A percentile compares a stretch with the other conserved stretches of the same genome.
Evolutionary conservation across 2,329 filamentous ascomycete species (phyloP).

Genomic region (Zopfia rhizophila): DNA sequence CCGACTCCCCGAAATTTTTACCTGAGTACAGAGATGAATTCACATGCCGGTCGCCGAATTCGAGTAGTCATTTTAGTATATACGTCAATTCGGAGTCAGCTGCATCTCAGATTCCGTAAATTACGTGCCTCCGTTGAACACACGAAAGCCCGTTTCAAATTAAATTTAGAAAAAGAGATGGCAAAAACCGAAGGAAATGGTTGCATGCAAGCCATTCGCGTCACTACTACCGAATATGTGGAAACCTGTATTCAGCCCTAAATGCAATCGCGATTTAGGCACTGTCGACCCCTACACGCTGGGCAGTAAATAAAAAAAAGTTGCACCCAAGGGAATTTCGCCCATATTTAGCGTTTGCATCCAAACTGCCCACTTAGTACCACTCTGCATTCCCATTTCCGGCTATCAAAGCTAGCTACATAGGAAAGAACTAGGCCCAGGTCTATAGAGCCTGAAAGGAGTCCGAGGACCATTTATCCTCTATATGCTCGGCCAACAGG

Average conservation of each 20-base stretch:
- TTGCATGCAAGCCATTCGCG: constrained; percentile 16
- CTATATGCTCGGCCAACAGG: not conserved
- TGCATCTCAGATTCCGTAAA: too few relatives aligned
- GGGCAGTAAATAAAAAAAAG: too few relatives aligned
- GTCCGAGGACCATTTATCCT: too few relatives aligned
- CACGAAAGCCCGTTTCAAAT: too few relatives aligned
- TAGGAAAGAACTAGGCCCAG: not conserved
- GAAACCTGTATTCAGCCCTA: constrained; percentile 18
- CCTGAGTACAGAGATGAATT: not conserved
- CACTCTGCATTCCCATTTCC: constrained; percentile 1
- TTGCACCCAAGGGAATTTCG: too few relatives aligned
- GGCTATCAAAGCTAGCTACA: constrained; percentile 3
- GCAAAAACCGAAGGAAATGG: not conserved
- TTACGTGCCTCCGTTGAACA: too few relatives aligned
- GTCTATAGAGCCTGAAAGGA: constrained; percentile 13
- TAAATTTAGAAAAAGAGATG: not conserved
- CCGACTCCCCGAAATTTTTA: constrained; percentile 6
- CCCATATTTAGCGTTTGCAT: too few relatives aligned
- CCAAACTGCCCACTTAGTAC: constrained; percentile 13
- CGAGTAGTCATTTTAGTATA: not conserved
- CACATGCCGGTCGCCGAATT: constrained; percentile 6
- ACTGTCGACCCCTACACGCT: constrained; percentile 1
- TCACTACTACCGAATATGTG: constrained; percentile 18
- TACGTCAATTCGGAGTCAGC: too few relatives aligned
- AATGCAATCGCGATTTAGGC: constrained; percentile 16